Evolutionary conservation across 805 yeast genomes (phyloP), one percentile per base, ranked within the genome.

Genomic region (Metschnikowia reukaufii): DNA sequence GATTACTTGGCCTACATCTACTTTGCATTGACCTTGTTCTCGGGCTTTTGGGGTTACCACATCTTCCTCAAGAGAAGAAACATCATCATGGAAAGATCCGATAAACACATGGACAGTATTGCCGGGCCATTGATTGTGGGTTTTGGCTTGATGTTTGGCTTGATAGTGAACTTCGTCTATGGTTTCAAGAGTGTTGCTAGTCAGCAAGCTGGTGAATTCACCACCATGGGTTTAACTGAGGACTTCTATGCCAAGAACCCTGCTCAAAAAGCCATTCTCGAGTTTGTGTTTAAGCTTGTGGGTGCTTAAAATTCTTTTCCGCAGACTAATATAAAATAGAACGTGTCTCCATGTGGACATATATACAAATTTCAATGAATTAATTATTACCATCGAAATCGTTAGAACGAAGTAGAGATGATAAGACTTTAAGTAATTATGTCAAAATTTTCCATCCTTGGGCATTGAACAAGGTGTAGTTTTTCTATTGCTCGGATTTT

Each of bases 21-120:
- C 70, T 91, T 92, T 65, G 84, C 68, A 0, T 72, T 94, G 57
- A 89, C 98, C 0, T 55, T 92, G 17, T 90, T 91, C 64, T 76
- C 89, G 36, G 92, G 96, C 37, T 56, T 81, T 21, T 92, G 99
- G 99, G 96, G 96, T 21, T 92, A 89, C 68, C 76, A 72, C 51
- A 81, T 86, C 45, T 92, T 87, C 68, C 68, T 81, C 62, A 76
- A 73, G 55, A 80, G 99, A 63, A 72, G 91, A 54, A 75, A 74
- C 29, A 76, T 84, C 46, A 94, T 92, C 63, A 80, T 76, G 63
- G 83, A 82, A 64, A 82, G 98, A 66, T 85, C 90, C 21, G 95
- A 92, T 42, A 79, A 78, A 57, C 97, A 91, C 66, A 74, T 92
- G 58, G 98, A 92, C 69, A 91, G 88, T 39, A 84, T 95, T 44